Base-by-base conservation (phyloP, 805 yeast species). In the Danielia oregonensis region DNA sequence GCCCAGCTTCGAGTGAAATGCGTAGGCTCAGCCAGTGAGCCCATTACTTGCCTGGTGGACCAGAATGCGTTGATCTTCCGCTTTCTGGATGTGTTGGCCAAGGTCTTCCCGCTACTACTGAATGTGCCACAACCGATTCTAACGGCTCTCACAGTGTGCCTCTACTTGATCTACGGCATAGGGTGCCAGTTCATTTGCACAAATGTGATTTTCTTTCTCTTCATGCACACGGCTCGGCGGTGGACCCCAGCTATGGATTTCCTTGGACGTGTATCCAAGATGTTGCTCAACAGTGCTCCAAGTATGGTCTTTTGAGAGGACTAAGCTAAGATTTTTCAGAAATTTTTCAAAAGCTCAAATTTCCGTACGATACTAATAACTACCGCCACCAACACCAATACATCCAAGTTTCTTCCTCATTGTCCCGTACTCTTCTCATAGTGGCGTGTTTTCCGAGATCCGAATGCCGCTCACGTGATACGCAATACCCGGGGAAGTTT, bases 151-250 rank as follows among this genome's bases (percentile, higher is more conserved):
- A 43, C 48, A 10, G 26, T 45, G 5, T n/a, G 19, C 9, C 8
- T 46, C 15, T 46, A 46, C 34, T 16, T 46, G 19, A 10, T 30
- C 3, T 44, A 44, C 26, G 48, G 42, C 5, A 9, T 43, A 15
- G 33, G 37, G 4, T 49, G 44, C 21, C 43, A 44, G 38, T 30
- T 43, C 17, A 25, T 46, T 16, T 36, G 39, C 16, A 19, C 39
- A 16, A 46, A 46, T 22, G 37, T 46, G 29, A 26, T 34, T 8
- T 21, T 38, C 13, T 18, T 31, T 14, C 10, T 22, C 13, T 3
- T 17, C 16, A 4, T 30, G 6, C 26, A 22, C 17, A 12, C 13
- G 15, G 21, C 11, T 10, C 25, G 22, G 26, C 10, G 33, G 13
- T 14, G 16, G 30, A 13, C 6, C 5, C 17, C 13, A 7, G 8